Evolutionary conservation across 2,329 filamentous ascomycete genomes (phyloP).

Genomic region (Phialophora expanda): DNA sequence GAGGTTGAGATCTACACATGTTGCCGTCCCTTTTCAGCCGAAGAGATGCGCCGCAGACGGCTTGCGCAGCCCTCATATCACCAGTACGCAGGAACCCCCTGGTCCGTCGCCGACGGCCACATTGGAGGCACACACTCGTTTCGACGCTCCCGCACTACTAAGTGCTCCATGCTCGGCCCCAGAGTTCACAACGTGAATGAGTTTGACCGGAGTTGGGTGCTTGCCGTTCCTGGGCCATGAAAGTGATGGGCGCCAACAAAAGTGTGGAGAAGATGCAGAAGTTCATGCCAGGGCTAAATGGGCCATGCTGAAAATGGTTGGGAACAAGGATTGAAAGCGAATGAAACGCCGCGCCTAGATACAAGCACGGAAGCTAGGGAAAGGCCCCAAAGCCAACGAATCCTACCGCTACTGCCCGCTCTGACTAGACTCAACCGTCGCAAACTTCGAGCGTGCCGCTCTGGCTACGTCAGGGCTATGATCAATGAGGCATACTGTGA

Average conservation of each 20-base stretch:
- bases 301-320: constrained; percentile 15
- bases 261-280: constrained; percentile 23
- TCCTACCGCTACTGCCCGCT: constrained; percentile 16
- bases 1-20: not conserved
- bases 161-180: not conserved
- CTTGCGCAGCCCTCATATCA: not conserved
- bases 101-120: not conserved
- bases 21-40: not conserved
- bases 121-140: not conserved
- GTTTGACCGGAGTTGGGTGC: constrained; percentile 1
- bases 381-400: constrained; percentile 16
- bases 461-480: constrained; percentile 4
- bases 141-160: not conserved
- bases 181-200: constrained; percentile 1
- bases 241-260: constrained; percentile 14
- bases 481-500: not conserved
- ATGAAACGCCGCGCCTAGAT: constrained; percentile 15
- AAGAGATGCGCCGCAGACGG: not conserved
- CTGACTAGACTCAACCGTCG: constrained; percentile 6
- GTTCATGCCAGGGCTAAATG: constrained; percentile 23
- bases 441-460: constrained; percentile 11
- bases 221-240: constrained; percentile 16
- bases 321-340: constrained; percentile 10
- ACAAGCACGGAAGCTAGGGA: constrained; percentile 8
- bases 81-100: not conserved